Percentiles rank a stretch among this genome's conserved stretches.
These are phyloP conservation scores for Starmerella sirachaensis DNA, from an alignment of 805 yeast species.

Conservation along the genomic window DNA sequence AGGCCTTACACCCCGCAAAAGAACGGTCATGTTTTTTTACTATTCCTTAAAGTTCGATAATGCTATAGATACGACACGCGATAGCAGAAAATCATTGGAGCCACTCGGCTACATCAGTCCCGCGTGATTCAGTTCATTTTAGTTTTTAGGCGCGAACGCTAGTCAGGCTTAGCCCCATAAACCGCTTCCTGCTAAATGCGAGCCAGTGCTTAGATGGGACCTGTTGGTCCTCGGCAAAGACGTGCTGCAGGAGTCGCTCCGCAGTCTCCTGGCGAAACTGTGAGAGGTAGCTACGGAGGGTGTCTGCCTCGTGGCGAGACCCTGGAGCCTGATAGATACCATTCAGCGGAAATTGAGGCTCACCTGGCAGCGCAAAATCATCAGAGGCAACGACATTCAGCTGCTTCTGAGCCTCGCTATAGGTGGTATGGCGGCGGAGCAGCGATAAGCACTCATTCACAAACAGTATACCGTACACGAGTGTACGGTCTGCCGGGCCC, in stretches of 20 bases:
- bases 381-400: constrained; percentile 80
- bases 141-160: constrained; percentile 9
- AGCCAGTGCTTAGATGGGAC: constrained; percentile 86
- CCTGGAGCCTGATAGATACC: constrained; percentile 62
- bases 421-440: constrained; percentile 39
- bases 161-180: constrained; percentile 62
- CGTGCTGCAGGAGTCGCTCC: constrained; percentile 58
- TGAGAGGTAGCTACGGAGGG: constrained; percentile 67
- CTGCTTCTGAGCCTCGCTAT: constrained; percentile 33
- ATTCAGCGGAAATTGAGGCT: constrained; percentile 85
- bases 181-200: constrained; percentile 86
- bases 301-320: constrained; percentile 62
- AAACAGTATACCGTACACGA: constrained; percentile 86
- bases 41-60: too few species aligned
- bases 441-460: constrained; percentile 72
- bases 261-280: constrained; percentile 95
- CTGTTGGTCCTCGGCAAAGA: constrained; percentile 41
- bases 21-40: too few species aligned
- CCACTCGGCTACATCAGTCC: too few species aligned
- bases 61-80: too few species aligned
- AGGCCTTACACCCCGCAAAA: too few species aligned
- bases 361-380: constrained; percentile 86
- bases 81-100: too few species aligned
- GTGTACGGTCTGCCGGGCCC: constrained; percentile 83
- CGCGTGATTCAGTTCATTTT: not conserved